These are phyloP conservation scores for Adansonia digitata DNA, from an alignment of 345 rosid species.

Conservation along the genomic window DNA sequence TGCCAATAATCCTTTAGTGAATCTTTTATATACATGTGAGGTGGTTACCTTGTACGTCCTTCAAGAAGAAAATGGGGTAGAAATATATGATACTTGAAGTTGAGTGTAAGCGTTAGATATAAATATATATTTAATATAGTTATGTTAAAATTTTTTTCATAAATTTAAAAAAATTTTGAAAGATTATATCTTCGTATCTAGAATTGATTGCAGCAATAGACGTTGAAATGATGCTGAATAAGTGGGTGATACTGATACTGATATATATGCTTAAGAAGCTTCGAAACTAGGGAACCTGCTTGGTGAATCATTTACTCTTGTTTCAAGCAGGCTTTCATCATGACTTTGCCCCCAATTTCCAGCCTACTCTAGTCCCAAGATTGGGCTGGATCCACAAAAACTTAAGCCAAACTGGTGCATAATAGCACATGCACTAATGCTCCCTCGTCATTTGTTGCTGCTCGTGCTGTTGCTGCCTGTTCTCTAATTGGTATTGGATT, in stretches of 20 bases:
- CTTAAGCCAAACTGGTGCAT: neutral
- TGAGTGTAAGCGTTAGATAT: no score
- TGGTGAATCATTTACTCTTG: neutral
- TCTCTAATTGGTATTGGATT: neutral
- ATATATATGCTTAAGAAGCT: neutral
- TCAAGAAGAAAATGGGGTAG: neutral
- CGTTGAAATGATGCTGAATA: no score
- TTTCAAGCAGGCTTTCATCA: conserved; percentile 4
- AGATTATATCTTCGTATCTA: no score
- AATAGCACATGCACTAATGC: neutral
- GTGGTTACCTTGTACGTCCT: neutral
- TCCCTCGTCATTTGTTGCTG: conserved; percentile 3
- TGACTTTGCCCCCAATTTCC: neutral
- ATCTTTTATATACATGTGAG: neutral
- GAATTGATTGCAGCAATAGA: no score
- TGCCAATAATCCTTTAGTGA: no score
- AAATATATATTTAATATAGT: no score
- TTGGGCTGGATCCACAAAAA: neutral
- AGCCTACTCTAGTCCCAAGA: neutral
- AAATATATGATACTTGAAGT: no score
- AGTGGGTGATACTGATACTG: no score
- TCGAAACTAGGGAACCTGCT: neutral
- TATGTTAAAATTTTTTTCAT: no score
- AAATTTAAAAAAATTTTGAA: no score
- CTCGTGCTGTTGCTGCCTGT: neutral